Percentiles rank a stretch among this genome's conserved stretches.
phyloP scores from a whole-genome alignment of 2,329 filamentous ascomycete genomes.

The Emergomyces pasteurianus region DNA sequence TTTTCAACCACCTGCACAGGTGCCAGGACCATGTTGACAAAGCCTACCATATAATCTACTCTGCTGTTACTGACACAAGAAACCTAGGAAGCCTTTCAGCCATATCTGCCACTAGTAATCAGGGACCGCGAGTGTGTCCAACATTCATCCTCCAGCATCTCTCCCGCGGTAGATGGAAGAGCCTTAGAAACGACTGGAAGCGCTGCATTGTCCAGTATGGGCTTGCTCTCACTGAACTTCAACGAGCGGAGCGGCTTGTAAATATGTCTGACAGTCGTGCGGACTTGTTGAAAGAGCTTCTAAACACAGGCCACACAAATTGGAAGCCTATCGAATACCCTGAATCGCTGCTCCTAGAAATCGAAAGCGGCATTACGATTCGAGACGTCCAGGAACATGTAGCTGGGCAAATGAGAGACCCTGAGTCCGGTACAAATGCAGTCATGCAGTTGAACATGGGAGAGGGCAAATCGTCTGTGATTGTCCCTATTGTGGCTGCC shows the following conservation, averaged over 20 bases:
- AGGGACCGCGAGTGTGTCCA: slow-evolving; percentile 15
- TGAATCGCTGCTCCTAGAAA: slow-evolving; percentile 56
- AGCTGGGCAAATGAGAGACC: slow-evolving; percentile 47
- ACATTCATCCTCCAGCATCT: slow-evolving; percentile 16
- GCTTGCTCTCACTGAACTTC: slow-evolving; percentile 17
- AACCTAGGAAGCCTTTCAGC: too few species aligned
- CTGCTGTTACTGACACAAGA: not conserved
- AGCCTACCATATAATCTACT: not conserved
- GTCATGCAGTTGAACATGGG: slow-evolving; percentile 59
- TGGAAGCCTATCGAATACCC: slow-evolving; percentile 44
- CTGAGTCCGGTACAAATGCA: slow-evolving; percentile 41
- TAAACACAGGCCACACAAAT: slow-evolving; percentile 41
- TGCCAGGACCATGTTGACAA: not conserved
- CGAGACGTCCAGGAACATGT: slow-evolving; percentile 51
- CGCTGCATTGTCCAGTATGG: slow-evolving; percentile 16
- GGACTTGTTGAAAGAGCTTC: slow-evolving; percentile 29
- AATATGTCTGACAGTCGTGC: not conserved
- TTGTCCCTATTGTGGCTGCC: slow-evolving; percentile 52
- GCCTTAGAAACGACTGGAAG: slow-evolving; percentile 12
- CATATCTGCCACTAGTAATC: not conserved
- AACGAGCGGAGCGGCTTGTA: slow-evolving; percentile 19
- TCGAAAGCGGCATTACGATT: slow-evolving; percentile 53
- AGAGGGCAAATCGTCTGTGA: slow-evolving; percentile 58
- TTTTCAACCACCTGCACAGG: slow-evolving; percentile 19
- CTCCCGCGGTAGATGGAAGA: slow-evolving; percentile 8